Base-by-base conservation (phyloP, 1,139 yeast genomes). In the Scheffersomyces lignicola region DNA sequence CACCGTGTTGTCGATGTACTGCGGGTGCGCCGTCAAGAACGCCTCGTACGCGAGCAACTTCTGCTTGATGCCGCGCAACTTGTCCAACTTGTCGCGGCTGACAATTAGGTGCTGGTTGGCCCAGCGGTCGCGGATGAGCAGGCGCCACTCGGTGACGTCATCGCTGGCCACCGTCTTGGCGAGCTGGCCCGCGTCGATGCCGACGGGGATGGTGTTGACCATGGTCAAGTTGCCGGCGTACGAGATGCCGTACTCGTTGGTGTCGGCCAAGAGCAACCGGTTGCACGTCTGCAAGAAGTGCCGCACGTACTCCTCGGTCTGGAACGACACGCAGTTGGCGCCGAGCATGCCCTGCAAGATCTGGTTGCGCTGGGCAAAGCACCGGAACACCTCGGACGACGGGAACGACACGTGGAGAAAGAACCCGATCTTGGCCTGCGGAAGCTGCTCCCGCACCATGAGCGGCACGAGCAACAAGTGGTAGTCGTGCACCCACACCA, bases 341-440 rank as follows among this genome's bases (percentile, higher is more conserved):
- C 96, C 97, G 38, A 94, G 71, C 75, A 92, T 75, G 16, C 98
- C 97, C 52, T 88, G 95, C 41, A 92, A 68, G 33, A 92, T 68
- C 51, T 85, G 83, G 37, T 80, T 73, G 47, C 98, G 75, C 58
- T 86, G 85, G 27, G 96, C 83, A 30, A 92, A 63, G 46, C 96
- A 85, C 41, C 97, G 73, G 63, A 92, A 88, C 56, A 89, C 88
- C 60, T 92, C 98, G n/a, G 90, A 83, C 26, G 95, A 85, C 8
- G 98, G 97, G 74, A 94, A 89, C 10, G 97, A 96, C 5, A 87
- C 77, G 57, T 90, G 97, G 47, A 90, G 64, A 59, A 80, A 90
- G 41, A 86, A 77, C 5, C 95, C 96, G 47, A 92, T 85, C 46
- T 73, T 73, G 10, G 92, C 94, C 40, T 84, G 80, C 7, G 90